Percentiles rank a stretch among this genome's conserved stretches.
phyloP scores from a whole-genome alignment of 2,329 filamentous ascomycete genomes.

The Colletotrichum caudatum region DNA sequence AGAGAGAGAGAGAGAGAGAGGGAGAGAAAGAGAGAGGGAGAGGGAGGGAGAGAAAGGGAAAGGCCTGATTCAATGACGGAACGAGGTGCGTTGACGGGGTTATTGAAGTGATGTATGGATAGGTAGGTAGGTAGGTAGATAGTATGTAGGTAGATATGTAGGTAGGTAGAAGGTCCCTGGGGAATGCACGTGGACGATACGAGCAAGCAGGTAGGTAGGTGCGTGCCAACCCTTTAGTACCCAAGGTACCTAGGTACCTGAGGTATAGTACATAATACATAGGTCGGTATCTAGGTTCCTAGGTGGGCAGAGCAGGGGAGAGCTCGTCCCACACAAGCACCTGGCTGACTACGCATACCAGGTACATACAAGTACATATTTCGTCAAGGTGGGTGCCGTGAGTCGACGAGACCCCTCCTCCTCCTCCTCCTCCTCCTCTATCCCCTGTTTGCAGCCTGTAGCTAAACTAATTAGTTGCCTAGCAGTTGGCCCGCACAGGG shows the following conservation, averaged over 20 bases:
- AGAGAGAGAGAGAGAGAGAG: neutral
- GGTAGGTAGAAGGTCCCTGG: neutral
- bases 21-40: neutral
- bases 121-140: neutral
- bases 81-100: conserved; percentile 8
- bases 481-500: neutral
- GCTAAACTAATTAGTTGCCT: neutral
- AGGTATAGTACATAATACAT: no score
- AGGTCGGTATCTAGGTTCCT: neutral
- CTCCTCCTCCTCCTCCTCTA: conserved; percentile 10
- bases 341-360: neutral
- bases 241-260: no score
- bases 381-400: conserved; percentile 27
- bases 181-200: neutral
- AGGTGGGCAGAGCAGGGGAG: conserved; percentile 17
- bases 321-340: conserved; percentile 32
- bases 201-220: no score
- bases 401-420: conserved; percentile 23
- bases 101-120: neutral
- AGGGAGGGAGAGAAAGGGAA: neutral
- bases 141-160: neutral
- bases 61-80: neutral
- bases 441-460: conserved; percentile 24
- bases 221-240: no score
- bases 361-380: conserved; percentile 3